These are phyloP conservation scores for Candida fluviatilis DNA, from an alignment of 805 yeast genomes.

Conservation along the genomic window DNA sequence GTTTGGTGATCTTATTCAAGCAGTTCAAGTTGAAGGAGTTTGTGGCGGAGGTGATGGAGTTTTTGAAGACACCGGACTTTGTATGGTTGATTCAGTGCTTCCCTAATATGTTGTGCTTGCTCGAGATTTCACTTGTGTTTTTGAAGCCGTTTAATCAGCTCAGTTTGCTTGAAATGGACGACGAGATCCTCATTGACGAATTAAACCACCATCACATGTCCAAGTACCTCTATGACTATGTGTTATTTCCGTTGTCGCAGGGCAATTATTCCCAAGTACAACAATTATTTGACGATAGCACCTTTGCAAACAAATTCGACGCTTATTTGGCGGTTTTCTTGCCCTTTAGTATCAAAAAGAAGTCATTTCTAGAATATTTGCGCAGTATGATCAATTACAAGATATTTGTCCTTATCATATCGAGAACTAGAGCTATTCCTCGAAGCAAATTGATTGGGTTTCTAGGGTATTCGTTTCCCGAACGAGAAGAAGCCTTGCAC, in stretches of 20 bases:
- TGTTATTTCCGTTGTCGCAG: slow-evolving; percentile 18
- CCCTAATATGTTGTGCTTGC: slow-evolving; percentile 20
- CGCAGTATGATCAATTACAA: slow-evolving; percentile 27
- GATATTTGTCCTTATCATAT: slow-evolving; percentile 24
- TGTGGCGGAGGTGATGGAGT: slow-evolving; percentile 16
- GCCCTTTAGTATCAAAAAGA: slow-evolving; percentile 10
- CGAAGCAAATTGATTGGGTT: slow-evolving; percentile 18
- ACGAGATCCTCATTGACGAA: slow-evolving; percentile 15
- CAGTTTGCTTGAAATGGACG: slow-evolving; percentile 17
- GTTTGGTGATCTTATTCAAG: slow-evolving; percentile 21
- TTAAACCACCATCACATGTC: slow-evolving; percentile 11
- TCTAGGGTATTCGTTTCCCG: slow-evolving; percentile 19
- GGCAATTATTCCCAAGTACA: slow-evolving; percentile 17
- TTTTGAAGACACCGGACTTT: slow-evolving; percentile 6
- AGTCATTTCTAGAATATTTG: slow-evolving; percentile 19
- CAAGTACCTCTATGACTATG: slow-evolving; percentile 11
- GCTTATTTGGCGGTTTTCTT: slow-evolving; percentile 14
- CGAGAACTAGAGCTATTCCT: slow-evolving; percentile 20
- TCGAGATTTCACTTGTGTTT: slow-evolving; percentile 21
- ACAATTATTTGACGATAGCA: slow-evolving; percentile 2
- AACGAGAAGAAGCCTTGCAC: slow-evolving; percentile 9
- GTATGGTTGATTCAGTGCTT: slow-evolving; percentile 1
- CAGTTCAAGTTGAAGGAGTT: slow-evolving; percentile 22
- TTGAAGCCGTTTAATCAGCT: slow-evolving; percentile 27
- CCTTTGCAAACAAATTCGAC: slow-evolving; percentile 9